Percentiles rank a stretch among this genome's conserved stretches.
phyloP scores from a whole-genome alignment of 495 filamentous ascomycete species.

The Rostrohypoxylon terebratum region DNA sequence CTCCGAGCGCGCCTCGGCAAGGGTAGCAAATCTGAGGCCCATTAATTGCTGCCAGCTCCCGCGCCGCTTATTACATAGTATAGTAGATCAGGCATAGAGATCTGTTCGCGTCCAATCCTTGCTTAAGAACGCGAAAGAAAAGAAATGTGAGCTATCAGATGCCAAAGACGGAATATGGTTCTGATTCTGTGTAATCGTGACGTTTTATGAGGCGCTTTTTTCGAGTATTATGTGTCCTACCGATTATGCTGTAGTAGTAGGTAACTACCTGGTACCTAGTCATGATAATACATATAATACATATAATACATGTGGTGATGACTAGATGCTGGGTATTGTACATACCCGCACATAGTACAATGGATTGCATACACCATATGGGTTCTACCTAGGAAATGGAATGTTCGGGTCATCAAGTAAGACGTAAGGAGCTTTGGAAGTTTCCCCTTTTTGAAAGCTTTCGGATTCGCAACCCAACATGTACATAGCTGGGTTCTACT shows the following conservation, averaged over 20 bases:
- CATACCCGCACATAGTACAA: not conserved
- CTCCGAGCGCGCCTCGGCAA: slow-evolving; percentile 19
- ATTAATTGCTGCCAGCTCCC: not conserved
- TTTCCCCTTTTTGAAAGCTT: not conserved
- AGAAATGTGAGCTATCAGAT: slow-evolving; percentile 3
- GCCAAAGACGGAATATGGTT: slow-evolving; percentile 2
- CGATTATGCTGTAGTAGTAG: too few relatives aligned
- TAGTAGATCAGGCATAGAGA: not conserved
- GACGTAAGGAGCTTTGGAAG: not conserved
- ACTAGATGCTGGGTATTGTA: not conserved
- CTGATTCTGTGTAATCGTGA: slow-evolving; percentile 22
- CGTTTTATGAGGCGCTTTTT: slow-evolving; percentile 11
- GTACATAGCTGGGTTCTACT: not conserved
- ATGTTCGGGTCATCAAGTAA: not conserved
- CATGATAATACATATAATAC: not conserved
- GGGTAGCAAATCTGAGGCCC: slow-evolving; percentile 12
- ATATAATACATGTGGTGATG: not conserved
- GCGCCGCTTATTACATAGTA: not conserved
- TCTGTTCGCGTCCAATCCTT: not conserved
- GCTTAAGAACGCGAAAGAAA: not conserved
- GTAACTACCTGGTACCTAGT: too few relatives aligned
- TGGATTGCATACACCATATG: slow-evolving; percentile 2
- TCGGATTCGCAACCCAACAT: not conserved
- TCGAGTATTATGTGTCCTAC: not conserved
- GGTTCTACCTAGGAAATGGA: not conserved